These are phyloP conservation scores for Naganishia liquefaciens DNA, from an alignment of 1,284 basidiomycete genomes.

Conservation along the genomic window DNA sequence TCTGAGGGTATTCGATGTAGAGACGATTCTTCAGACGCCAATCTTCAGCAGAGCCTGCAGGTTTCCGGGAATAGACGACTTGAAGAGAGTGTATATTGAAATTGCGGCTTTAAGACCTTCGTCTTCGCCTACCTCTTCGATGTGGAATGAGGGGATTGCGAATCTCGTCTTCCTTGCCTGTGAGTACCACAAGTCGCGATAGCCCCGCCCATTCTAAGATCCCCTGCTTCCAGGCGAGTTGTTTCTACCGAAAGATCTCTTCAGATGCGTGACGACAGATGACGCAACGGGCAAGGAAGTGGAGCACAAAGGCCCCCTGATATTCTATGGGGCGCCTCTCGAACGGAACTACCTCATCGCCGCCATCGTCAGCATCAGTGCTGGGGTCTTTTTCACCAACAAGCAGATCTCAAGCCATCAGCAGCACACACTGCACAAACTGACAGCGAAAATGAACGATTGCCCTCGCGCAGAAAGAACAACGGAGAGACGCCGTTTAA, in stretches of 20 bases:
- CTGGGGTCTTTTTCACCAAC: neutral
- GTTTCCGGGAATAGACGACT: neutral
- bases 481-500: neutral
- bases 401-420: conserved; percentile 11
- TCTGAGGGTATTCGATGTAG: neutral
- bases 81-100: neutral
- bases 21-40: neutral
- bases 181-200: neutral
- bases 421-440: neutral
- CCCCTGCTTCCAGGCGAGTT: neutral
- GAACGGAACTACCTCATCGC: conserved; percentile 8
- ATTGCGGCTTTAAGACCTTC: neutral
- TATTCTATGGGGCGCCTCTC: neutral
- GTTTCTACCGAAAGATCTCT: neutral
- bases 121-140: too few relatives aligned
- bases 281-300: neutral
- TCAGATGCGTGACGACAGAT: neutral
- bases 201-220: neutral
- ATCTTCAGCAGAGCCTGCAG: neutral
- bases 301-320: neutral
- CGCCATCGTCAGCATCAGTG: conserved; percentile 1
- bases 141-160: neutral
- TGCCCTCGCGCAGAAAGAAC: neutral
- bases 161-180: neutral
- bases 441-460: neutral